Conservation (phyloP, 768 basidiomycete species). For the Panellus pusillus region DNA sequence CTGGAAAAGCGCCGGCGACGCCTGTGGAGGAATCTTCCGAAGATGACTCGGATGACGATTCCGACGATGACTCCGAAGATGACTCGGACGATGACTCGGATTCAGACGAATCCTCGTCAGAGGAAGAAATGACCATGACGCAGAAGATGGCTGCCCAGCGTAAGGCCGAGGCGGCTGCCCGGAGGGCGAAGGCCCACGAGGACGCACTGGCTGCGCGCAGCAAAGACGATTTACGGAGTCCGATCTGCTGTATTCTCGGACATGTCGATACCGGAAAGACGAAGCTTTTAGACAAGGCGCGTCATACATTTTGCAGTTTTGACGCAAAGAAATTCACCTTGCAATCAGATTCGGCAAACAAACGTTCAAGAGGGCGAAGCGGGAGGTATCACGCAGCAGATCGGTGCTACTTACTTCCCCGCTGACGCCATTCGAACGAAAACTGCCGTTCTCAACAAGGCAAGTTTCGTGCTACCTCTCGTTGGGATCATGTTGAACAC, state of each 20-base stretch:
- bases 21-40: constrained; percentile 31
- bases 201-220: constrained; percentile 82
- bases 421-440: constrained; percentile 91
- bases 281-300: constrained; percentile 92
- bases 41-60: constrained; percentile 41
- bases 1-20: constrained; percentile 5
- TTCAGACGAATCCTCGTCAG: constrained; percentile 44
- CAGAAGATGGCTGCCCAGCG: constrained; percentile 68
- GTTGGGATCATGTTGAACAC: constrained; percentile 1
- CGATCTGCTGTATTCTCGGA: constrained; percentile 98
- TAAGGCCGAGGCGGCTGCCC: constrained; percentile 84
- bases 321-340: background rate
- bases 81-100: constrained; percentile 54
- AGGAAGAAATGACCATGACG: constrained; percentile 65
- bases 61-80: constrained; percentile 50
- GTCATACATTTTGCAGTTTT: constrained; percentile 21
- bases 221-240: constrained; percentile 90
- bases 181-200: constrained; percentile 76
- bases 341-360: constrained; percentile 90
- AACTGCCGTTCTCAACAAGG: constrained; percentile 91
- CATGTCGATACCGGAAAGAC: constrained; percentile 99
- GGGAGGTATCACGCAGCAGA: constrained; percentile 99
- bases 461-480: constrained; percentile 22
- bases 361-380: constrained; percentile 99
- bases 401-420: constrained; percentile 99